Evolutionary conservation across 345 rosid genomes (phyloP).

Genomic region (Adansonia digitata): DNA sequence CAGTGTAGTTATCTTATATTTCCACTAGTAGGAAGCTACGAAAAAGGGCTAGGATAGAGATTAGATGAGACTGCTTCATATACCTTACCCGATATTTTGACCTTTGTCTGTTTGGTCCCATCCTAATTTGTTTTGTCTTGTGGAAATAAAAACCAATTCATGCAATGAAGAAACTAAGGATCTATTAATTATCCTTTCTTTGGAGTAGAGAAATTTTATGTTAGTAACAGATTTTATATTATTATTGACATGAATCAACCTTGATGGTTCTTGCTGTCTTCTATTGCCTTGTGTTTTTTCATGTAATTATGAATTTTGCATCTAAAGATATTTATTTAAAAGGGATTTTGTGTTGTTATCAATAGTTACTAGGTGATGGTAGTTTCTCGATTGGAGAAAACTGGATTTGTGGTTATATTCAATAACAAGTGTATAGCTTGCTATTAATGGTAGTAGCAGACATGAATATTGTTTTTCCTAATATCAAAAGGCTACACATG

Average conservation of each 20-base stretch:
- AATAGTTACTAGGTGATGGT: background rate
- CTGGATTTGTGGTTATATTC: background rate
- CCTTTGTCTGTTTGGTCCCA: background rate
- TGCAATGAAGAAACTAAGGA: background rate
- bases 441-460: background rate
- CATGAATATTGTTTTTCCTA: background rate
- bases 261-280: background rate
- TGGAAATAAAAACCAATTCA: background rate
- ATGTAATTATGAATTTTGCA: background rate
- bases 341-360: background rate
- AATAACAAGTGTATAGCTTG: background rate
- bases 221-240: slow-evolving; percentile 6
- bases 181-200: background rate
- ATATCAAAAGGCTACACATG: background rate
- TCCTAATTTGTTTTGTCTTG: background rate
- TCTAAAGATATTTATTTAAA: background rate
- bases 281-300: background rate
- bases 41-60: background rate
- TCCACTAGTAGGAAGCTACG: background rate
- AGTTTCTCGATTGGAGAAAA: background rate
- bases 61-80: background rate
- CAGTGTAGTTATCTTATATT: background rate
- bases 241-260: background rate
- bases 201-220: slow-evolving; percentile 2
- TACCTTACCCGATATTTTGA: background rate